Conservation (phyloP, 2,329 filamentous ascomycete species). For the Lithohypha guttulata region DNA sequence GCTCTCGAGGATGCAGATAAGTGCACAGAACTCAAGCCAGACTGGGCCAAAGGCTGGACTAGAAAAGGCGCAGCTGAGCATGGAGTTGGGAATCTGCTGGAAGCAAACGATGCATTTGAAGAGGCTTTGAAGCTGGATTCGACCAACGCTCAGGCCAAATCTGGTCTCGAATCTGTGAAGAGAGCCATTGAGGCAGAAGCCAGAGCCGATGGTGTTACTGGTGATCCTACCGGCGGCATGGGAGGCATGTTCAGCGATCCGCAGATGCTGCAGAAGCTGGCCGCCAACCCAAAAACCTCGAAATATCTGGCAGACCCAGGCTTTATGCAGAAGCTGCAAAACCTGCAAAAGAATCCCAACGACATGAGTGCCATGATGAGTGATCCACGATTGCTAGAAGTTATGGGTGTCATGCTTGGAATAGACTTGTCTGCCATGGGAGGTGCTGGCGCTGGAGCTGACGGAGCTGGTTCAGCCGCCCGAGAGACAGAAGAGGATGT, state of each 20-base stretch:
- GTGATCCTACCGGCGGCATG: constrained; percentile 75
- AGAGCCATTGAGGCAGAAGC: constrained; percentile 76
- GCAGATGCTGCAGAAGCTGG: constrained; percentile 78
- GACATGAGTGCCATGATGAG: constrained; percentile 66
- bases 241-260: constrained; percentile 92
- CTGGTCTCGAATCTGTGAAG: constrained; percentile 71
- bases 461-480: constrained; percentile 22
- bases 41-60: constrained; percentile 96
- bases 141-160: constrained; percentile 84
- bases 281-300: constrained; percentile 87
- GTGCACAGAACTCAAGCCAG: constrained; percentile 86
- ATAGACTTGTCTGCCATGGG: constrained; percentile 73
- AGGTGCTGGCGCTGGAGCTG: constrained; percentile 32
- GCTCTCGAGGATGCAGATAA: constrained; percentile 86
- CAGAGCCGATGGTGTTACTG: constrained; percentile 49
- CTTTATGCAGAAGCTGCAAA: constrained; percentile 85
- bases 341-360: constrained; percentile 68
- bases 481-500: constrained; percentile 59
- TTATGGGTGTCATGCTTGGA: constrained; percentile 85
- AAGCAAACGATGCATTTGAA: constrained; percentile 81
- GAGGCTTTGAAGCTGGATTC: constrained; percentile 89
- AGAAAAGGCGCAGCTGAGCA: constrained; percentile 87
- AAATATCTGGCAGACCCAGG: constrained; percentile 64
- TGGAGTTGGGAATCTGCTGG: constrained; percentile 73
- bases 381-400: constrained; percentile 85